These are phyloP conservation scores for Lactarius akahatsu DNA, from an alignment of 768 basidiomycete species.

Conservation along the genomic window DNA sequence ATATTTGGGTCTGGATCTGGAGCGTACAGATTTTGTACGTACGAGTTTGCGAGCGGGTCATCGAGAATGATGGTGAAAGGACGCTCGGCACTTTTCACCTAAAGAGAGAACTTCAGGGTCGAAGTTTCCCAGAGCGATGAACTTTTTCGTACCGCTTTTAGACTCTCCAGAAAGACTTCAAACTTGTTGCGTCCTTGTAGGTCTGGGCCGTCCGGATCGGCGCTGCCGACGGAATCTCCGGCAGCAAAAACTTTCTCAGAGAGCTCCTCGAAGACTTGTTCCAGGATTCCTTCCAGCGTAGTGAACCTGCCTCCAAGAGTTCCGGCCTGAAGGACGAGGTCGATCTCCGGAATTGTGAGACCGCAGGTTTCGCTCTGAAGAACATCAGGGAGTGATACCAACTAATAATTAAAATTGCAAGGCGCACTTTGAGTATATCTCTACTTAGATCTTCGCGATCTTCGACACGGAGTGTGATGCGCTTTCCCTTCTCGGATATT, in stretches of 20 bases:
- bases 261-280: constrained; percentile 94
- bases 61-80: constrained; percentile 94
- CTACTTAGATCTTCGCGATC: constrained; percentile 90
- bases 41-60: constrained; percentile 93
- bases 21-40: constrained; percentile 95
- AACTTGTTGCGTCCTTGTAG: constrained; percentile 49
- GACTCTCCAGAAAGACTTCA: constrained; percentile 66
- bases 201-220: constrained; percentile 36
- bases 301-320: constrained; percentile 98
- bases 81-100: constrained; percentile 76
- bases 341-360: constrained; percentile 89
- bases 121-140: not conserved
- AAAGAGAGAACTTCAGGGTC: not conserved
- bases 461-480: constrained; percentile 84
- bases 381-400: not conserved
- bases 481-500: constrained; percentile 83
- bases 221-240: constrained; percentile 58
- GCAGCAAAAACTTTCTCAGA: constrained; percentile 79
- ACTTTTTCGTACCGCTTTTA: constrained; percentile 62
- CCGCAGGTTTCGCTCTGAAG: constrained; percentile 89
- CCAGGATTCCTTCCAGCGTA: constrained; percentile 91
- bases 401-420: not conserved
- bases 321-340: constrained; percentile 85
- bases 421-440: constrained; percentile 85
- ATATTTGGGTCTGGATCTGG: constrained; percentile 97